phyloP scores from a whole-genome alignment of 1,284 basidiomycete genomes.

The Trichosporon asahii region DNA sequence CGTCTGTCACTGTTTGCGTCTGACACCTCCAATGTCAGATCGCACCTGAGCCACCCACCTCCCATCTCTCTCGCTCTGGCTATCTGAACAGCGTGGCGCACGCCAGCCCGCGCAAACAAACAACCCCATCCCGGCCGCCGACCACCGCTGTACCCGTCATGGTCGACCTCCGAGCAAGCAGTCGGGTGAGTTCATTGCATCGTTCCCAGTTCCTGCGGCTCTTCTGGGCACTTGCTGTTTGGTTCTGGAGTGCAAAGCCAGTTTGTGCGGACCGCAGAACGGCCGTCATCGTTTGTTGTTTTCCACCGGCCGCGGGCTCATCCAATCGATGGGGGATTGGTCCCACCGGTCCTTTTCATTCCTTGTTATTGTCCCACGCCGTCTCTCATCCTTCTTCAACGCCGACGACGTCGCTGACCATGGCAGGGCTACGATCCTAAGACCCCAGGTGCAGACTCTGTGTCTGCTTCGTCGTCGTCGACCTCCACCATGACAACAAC shows the following conservation, averaged over 20 bases:
- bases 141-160: constrained; percentile 11
- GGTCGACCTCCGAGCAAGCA: constrained; percentile 21
- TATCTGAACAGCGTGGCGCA: background rate
- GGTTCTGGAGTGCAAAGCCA: background rate
- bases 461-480: background rate
- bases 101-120: background rate
- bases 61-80: background rate
- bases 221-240: background rate
- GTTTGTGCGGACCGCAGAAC: background rate
- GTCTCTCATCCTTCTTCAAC: background rate
- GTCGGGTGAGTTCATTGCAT: constrained; percentile 17
- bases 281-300: constrained; percentile 19
- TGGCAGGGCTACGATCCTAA: constrained; percentile 14
- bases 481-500: background rate
- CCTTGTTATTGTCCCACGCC: constrained; percentile 9
- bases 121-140: background rate
- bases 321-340: constrained; percentile 7
- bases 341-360: constrained; percentile 2
- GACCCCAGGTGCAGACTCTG: constrained; percentile 16
- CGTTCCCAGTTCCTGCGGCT: background rate
- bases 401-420: background rate
- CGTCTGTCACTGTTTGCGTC: background rate
- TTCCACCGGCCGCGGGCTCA: constrained; percentile 9
- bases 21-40: constrained; percentile 6
- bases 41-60: background rate